Conservation (phyloP, 371 early-diverging fungal genomes). For the Mucor sp. region DNA sequence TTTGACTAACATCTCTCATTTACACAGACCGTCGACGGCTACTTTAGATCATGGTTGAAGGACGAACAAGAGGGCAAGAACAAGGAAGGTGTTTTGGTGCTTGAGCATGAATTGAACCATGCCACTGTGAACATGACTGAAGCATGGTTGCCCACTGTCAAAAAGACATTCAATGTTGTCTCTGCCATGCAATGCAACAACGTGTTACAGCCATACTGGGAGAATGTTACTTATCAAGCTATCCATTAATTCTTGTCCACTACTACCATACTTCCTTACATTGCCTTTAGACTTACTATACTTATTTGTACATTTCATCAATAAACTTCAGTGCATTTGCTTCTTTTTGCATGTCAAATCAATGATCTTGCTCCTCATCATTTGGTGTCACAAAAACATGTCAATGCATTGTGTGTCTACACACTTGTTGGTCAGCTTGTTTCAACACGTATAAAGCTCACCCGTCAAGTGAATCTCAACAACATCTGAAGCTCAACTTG, state of each 20-base stretch:
- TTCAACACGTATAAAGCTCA: not conserved
- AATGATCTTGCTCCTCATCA: not conserved
- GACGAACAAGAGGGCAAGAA: conserved; percentile 36
- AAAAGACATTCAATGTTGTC: conserved; percentile 40
- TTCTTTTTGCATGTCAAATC: not conserved
- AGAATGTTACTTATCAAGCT: not conserved
- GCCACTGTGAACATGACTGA: conserved; percentile 44
- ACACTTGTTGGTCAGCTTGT: not conserved
- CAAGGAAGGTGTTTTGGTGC: conserved; percentile 41
- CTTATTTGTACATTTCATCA: not conserved
- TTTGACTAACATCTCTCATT: too few species aligned
- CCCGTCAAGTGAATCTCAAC: not conserved
- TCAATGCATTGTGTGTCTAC: not conserved
- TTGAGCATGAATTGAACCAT: conserved; percentile 51
- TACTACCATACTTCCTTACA: not conserved
- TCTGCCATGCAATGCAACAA: conserved; percentile 52
- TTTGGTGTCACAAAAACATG: not conserved
- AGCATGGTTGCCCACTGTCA: conserved; percentile 46
- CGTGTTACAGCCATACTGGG: conserved; percentile 50
- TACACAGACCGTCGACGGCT: not conserved
- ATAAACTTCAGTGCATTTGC: not conserved
- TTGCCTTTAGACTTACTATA: not conserved
- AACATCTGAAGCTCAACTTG: not conserved
- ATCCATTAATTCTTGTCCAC: not conserved
- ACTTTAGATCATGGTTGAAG: conserved; percentile 40